phyloP scores from a whole-genome alignment of 2,329 filamentous ascomycete species.

The Botrytis elliptica region DNA sequence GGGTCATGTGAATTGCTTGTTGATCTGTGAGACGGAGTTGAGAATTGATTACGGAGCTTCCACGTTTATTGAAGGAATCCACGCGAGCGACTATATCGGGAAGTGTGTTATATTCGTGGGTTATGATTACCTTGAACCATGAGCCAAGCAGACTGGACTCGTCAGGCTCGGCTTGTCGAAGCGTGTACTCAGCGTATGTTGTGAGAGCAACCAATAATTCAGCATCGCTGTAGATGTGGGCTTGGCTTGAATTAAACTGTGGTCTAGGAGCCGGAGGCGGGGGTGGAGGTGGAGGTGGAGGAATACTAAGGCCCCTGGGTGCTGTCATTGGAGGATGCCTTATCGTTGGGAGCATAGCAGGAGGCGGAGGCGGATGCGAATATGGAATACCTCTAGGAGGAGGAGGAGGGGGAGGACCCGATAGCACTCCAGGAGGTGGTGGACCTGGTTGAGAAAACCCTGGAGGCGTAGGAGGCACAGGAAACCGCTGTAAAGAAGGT shows the following conservation, averaged over 20 bases:
- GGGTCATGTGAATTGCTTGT: conserved; percentile 29
- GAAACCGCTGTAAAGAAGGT: not conserved
- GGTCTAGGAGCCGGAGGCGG: not conserved
- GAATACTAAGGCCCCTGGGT: not conserved
- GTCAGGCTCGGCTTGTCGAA: conserved; percentile 23
- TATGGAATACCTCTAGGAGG: not conserved
- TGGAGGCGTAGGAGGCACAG: not conserved
- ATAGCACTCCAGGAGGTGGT: not conserved
- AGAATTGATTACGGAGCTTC: conserved; percentile 25
- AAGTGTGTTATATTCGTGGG: conserved; percentile 22
- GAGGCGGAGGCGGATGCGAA: not conserved
- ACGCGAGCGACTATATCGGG: conserved; percentile 21
- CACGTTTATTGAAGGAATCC: conserved; percentile 15
- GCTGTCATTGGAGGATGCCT: not conserved
- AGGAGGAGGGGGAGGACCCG: not conserved
- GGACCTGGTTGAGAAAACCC: not conserved
- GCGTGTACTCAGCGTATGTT: conserved; percentile 29
- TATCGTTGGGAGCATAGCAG: not conserved
- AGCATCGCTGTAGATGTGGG: conserved; percentile 20
- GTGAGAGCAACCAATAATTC: conserved; percentile 26
- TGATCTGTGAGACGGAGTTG: conserved; percentile 29
- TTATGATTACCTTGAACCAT: conserved; percentile 27
- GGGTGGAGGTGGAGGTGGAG: not conserved
- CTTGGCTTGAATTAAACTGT: conserved; percentile 13
- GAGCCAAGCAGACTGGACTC: not conserved